Evolutionary conservation across 345 rosid species (phyloP).

Genomic region (Kandelia obovata): DNA sequence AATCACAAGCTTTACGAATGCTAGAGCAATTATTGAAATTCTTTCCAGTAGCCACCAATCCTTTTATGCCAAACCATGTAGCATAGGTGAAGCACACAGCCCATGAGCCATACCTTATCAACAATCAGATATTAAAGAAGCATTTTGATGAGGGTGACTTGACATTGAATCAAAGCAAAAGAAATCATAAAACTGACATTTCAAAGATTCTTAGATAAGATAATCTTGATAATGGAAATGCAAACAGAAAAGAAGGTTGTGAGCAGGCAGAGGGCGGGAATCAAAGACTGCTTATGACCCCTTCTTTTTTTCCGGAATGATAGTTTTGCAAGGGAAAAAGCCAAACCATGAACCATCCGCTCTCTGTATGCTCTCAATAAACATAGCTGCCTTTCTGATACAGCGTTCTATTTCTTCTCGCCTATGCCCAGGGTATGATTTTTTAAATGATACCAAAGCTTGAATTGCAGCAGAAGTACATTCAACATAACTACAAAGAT

Average conservation of each 20-base stretch:
- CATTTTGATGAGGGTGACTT: neutral
- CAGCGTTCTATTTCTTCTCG: conserved; percentile 67
- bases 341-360: conserved; percentile 94
- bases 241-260: neutral
- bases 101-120: conserved; percentile 92
- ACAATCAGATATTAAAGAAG: neutral
- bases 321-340: conserved; percentile 11
- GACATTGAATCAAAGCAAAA: conserved; percentile 3
- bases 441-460: conserved; percentile 68
- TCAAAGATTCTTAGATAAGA: neutral
- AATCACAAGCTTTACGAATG: conserved; percentile 75
- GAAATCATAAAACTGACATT: neutral
- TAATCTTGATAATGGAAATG: neutral
- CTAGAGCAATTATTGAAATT: conserved; percentile 48
- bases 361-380: conserved; percentile 66
- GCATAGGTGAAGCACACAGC: conserved; percentile 86
- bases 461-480: conserved; percentile 94
- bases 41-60: conserved; percentile 77
- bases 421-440: conserved; percentile 72
- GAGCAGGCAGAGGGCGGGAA: no score
- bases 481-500: conserved; percentile 64
- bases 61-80: conserved; percentile 78
- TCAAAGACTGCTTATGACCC: no score
- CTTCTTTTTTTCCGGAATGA: neutral
- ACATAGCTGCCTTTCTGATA: conserved; percentile 59